Conservation (phyloP, 176 grass and related monocot species). For the Phyllostachys edulis region DNA sequence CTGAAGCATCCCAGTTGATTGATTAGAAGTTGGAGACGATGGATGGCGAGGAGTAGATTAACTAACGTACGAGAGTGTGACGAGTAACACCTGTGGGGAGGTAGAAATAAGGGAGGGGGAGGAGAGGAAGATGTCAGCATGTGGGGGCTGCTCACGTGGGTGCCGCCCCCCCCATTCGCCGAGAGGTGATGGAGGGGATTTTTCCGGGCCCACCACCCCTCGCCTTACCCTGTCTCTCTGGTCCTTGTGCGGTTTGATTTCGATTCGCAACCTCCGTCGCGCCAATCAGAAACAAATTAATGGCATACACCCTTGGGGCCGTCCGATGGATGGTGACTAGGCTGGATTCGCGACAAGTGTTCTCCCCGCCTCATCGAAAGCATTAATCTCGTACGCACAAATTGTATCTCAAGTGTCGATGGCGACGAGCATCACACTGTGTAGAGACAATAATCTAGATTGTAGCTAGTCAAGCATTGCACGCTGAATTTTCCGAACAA, state of each 20-base stretch:
- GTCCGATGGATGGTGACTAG: neutral
- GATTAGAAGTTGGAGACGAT: neutral
- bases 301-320: neutral
- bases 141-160: constrained; percentile 51
- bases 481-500: neutral
- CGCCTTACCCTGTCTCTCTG: constrained; percentile 5
- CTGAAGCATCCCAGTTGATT: neutral
- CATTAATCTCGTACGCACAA: neutral
- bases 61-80: constrained; percentile 21
- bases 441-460: neutral
- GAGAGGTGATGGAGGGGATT: constrained; percentile 35
- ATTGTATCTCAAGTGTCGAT: neutral
- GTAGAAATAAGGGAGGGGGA: constrained; percentile 39
- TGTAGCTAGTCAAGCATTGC: neutral
- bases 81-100: constrained; percentile 12
- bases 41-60: neutral
- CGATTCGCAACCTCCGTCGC: neutral
- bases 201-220: constrained; percentile 32
- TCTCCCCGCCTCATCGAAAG: neutral
- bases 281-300: neutral
- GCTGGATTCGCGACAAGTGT: too few species aligned
- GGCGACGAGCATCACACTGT: neutral
- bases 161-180: constrained; percentile 42
- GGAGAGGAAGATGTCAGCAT: constrained; percentile 20
- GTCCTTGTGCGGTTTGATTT: neutral